Evolutionary conservation across 2,329 filamentous ascomycete species (phyloP).

Genomic region (Penicillium sp.): DNA sequence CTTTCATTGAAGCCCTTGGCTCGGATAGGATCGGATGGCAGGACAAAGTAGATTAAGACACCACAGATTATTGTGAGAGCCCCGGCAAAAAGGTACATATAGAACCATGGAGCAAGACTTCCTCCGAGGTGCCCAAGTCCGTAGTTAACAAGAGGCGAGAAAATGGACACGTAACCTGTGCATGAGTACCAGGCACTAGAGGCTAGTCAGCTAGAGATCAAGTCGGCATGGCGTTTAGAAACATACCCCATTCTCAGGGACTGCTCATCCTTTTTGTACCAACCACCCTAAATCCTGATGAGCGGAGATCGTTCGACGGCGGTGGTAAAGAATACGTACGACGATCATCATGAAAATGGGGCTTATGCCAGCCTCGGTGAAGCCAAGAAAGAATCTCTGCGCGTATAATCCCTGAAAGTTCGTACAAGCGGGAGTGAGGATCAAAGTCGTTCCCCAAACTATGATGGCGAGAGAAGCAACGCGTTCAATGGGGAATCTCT

Average conservation of each 20-base stretch:
- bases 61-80: not conserved
- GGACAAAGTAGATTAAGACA: not conserved
- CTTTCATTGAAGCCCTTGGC: not conserved
- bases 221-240: not conserved
- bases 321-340: conserved; percentile 12
- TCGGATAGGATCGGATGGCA: not conserved
- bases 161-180: conserved; percentile 45
- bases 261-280: conserved; percentile 1
- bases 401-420: conserved; percentile 40
- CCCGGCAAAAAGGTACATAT: not conserved
- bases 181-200: conserved; percentile 41
- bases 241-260: not conserved
- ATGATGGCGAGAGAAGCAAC: conserved; percentile 44
- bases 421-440: conserved; percentile 14
- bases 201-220: not conserved
- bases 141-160: conserved; percentile 50
- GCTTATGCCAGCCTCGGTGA: conserved; percentile 55
- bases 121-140: conserved; percentile 38
- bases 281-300: not conserved
- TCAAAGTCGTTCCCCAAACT: conserved; percentile 14
- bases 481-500: conserved; percentile 46
- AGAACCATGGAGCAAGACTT: conserved; percentile 11
- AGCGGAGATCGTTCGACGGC: not conserved
- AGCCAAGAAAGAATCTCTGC: conserved; percentile 55
- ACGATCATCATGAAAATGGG: conserved; percentile 58